Percentiles rank a stretch among this genome's conserved stretches.
Conservation (phyloP, 768 basidiomycete species). For the Xanthoconium stramineum region DNA sequence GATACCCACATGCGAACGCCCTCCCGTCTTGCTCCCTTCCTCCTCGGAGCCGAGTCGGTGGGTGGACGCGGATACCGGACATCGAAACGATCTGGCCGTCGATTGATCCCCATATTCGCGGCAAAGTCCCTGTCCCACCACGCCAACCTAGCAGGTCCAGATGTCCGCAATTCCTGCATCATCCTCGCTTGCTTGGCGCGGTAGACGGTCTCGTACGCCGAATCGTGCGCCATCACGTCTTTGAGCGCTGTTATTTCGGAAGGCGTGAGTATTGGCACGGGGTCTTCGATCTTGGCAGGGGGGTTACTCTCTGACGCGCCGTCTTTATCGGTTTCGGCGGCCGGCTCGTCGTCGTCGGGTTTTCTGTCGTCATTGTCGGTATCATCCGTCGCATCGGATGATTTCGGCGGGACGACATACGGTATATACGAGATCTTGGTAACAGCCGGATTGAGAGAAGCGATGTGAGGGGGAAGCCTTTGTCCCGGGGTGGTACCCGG, state of each 20-base stretch:
- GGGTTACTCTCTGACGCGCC: slow-evolving; percentile 12
- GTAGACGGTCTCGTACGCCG: slow-evolving; percentile 45
- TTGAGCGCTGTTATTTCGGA: slow-evolving; percentile 34
- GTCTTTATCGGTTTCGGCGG: slow-evolving; percentile 20
- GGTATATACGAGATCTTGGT: slow-evolving; percentile 31
- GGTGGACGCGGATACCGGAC: slow-evolving; percentile 54
- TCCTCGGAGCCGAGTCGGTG: slow-evolving; percentile 35
- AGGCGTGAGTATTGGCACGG: slow-evolving; percentile 26
- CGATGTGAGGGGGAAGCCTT: slow-evolving; percentile 33
- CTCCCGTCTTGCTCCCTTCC: slow-evolving; percentile 58
- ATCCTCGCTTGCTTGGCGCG: slow-evolving; percentile 51
- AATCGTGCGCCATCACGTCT: slow-evolving; percentile 37
- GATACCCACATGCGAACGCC: slow-evolving; percentile 73
- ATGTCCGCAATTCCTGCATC: slow-evolving; percentile 45
- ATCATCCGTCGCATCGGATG: slow-evolving; percentile 17
- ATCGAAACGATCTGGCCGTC: slow-evolving; percentile 44
- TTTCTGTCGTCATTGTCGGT: slow-evolving; percentile 25
- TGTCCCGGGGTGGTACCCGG: slow-evolving; percentile 27
- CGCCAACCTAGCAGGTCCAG: slow-evolving; percentile 41
- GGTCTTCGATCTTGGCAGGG: slow-evolving; percentile 21
- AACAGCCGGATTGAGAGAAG: slow-evolving; percentile 31
- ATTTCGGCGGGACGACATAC: slow-evolving; percentile 17
- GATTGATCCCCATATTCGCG: slow-evolving; percentile 29
- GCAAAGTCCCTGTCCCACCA: slow-evolving; percentile 66
- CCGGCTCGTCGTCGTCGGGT: slow-evolving; percentile 1